A percentile compares a stretch with the other conserved stretches of the same genome.
phyloP scores from a whole-genome alignment of 2,329 filamentous ascomycete species.

The Phyllosticta paracitricarpa region DNA sequence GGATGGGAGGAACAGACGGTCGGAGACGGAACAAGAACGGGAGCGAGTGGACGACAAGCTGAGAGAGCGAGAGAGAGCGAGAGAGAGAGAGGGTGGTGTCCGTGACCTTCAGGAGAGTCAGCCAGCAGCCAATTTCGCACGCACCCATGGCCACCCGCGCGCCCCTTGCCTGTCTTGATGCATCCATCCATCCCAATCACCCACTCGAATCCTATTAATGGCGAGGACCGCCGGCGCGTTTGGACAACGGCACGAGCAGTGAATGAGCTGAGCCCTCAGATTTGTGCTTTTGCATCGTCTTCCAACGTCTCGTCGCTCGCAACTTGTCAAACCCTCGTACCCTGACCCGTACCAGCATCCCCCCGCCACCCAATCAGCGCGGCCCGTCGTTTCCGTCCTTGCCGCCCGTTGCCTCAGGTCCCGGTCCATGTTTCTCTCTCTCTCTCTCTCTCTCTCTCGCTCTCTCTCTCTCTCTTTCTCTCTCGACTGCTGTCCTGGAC shows the following conservation, averaged over 20 bases:
- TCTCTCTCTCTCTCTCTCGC: neutral
- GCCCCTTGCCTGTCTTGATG: neutral
- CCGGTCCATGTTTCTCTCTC: neutral
- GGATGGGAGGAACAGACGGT: neutral
- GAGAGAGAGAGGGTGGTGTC: neutral
- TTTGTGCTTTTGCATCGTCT: too few species aligned
- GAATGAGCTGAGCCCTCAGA: too few species aligned
- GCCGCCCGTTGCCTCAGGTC: neutral
- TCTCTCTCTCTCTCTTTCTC: neutral
- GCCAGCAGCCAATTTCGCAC: neutral
- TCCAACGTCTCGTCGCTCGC: neutral
- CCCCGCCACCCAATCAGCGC: neutral
- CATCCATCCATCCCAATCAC: neutral
- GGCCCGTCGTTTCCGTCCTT: neutral
- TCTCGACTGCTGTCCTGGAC: too few species aligned
- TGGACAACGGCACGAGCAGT: neutral
- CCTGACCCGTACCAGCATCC: neutral
- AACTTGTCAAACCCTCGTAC: neutral
- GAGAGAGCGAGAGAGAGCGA: too few species aligned
- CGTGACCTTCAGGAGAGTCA: neutral
- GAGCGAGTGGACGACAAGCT: too few species aligned
- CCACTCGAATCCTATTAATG: neutral
- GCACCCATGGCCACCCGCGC: neutral
- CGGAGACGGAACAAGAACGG: too few species aligned
- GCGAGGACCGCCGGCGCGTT: too few species aligned